phyloP scores from a whole-genome alignment of 805 yeast species.

The Kluyveromyces lactis region DNA sequence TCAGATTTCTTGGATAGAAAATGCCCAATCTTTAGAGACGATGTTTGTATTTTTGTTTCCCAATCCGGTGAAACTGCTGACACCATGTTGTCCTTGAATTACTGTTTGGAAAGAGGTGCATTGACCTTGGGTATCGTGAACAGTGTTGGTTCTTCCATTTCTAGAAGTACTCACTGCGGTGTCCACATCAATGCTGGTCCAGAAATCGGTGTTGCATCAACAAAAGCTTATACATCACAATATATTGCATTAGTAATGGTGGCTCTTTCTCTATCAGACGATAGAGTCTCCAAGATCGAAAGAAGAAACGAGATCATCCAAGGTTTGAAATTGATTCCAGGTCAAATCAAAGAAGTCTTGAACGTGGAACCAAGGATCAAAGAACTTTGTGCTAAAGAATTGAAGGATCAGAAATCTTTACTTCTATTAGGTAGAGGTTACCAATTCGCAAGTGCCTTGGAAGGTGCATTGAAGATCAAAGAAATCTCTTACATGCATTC shows the following conservation, averaged over 20 bases:
- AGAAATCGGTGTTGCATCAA: constrained; percentile 98
- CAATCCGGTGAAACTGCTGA: constrained; percentile 99
- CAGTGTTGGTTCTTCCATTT: constrained; percentile 93
- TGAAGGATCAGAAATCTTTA: constrained; percentile 78
- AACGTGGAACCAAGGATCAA: constrained; percentile 66
- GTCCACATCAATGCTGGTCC: constrained; percentile 99
- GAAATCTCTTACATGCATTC: constrained; percentile 98
- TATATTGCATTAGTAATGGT: constrained; percentile 95
- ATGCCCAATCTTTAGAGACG: constrained; percentile 98
- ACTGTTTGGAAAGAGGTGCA: constrained; percentile 95
- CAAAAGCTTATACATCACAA: constrained; percentile 98
- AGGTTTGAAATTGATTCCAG: constrained; percentile 77
- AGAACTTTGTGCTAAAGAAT: constrained; percentile 58
- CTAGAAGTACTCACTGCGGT: constrained; percentile 98
- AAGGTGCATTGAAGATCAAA: constrained; percentile 96
- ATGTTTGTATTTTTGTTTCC: constrained; percentile 93
- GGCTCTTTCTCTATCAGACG: constrained; percentile 91
- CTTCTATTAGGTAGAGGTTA: constrained; percentile 94
- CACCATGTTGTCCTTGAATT: constrained; percentile 87
- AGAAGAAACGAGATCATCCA: constrained; percentile 83
- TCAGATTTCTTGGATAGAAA: constrained; percentile 91
- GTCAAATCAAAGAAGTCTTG: constrained; percentile 73
- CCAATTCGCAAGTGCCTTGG: constrained; percentile 94
- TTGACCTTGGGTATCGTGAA: constrained; percentile 96
- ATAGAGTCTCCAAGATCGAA: constrained; percentile 62